Evolutionary conservation across 2,329 filamentous ascomycete genomes (phyloP), one percentile per base, ranked within the genome.

Genomic region (Aspergillus sp.): DNA sequence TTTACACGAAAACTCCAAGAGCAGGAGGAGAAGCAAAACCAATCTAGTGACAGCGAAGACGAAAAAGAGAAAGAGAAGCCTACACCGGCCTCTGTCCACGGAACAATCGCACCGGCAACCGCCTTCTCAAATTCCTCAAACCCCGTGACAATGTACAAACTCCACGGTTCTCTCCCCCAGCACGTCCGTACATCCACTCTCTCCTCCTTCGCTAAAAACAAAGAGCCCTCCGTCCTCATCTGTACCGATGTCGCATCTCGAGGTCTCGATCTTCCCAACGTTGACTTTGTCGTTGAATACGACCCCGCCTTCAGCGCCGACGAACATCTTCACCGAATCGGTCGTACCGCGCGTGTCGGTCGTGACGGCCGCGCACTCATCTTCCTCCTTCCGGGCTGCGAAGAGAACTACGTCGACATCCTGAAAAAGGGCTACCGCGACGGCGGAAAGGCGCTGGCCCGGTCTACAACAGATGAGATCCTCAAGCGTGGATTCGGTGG

Each of bases 241-340:
- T 96, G 93, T 66, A 99, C 95, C 1, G 95, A 99, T 70, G 95
- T 99, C 51, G 91, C 95, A 12, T 95, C 95, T 19, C 91, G 95
- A 70, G 95, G 95, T 78, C 87, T 99, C 43, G 95, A 99, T 80
- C 85, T 99, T 15, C 93, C 93, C 1, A 93, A 95, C 51, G 91
- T 99, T 52, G 95, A 99, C 72, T 82, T 97, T 19, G 92, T 99
- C 50, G 85, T 99, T 56, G 95, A 99, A 73, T 98, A 96, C 71
- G 95, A 99, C 70, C 93, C 95, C 0, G 91, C 95, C 2, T 98
- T 98, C 76, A 91, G 90, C 70, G 87, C 91, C 23, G 90, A 93
- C 60, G 95, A 99, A 73, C 95, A 99, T 73, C 84, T 97, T 7
- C 95, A 99, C 77, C 89, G 95, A 56, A 91, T 98, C 55, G 95